Evolutionary conservation across 176 grass and related monocot genomes (phyloP).

Genomic region (Phyllostachys edulis): DNA sequence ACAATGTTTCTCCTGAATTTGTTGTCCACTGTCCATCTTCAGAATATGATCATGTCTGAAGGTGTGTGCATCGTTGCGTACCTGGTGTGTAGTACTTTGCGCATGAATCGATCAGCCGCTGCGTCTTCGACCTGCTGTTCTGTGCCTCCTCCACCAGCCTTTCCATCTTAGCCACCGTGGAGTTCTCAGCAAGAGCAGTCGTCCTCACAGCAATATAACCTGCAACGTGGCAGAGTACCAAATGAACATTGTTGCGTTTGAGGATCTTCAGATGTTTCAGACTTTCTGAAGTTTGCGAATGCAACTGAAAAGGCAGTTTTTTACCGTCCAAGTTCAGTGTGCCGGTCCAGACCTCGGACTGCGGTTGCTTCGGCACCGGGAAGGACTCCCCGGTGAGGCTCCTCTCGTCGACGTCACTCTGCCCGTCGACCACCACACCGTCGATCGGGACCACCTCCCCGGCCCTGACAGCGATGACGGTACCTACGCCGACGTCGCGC

Average conservation of each 20-base stretch:
- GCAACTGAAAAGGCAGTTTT: background rate
- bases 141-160: constrained; percentile 73
- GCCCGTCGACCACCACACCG: constrained; percentile 61
- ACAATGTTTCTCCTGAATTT: background rate
- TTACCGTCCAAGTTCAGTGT: constrained; percentile 75
- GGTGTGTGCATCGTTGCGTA: background rate
- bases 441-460: constrained; percentile 70
- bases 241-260: background rate
- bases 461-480: constrained; percentile 52
- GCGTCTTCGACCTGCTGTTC: constrained; percentile 57
- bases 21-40: background rate
- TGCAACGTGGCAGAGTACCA: background rate
- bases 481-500: constrained; percentile 29
- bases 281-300: background rate
- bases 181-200: constrained; percentile 55
- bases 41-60: background rate
- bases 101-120: constrained; percentile 66
- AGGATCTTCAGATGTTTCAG: no score
- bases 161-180: constrained; percentile 74
- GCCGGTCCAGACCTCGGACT: constrained; percentile 66
- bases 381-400: constrained; percentile 89
- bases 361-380: constrained; percentile 48
- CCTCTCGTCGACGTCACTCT: constrained; percentile 64
- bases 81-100: constrained; percentile 73
- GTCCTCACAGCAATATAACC: constrained; percentile 69